These are phyloP conservation scores for Scolecobasidium constrictum DNA, from an alignment of 2,329 filamentous ascomycete genomes.

Conservation along the genomic window DNA sequence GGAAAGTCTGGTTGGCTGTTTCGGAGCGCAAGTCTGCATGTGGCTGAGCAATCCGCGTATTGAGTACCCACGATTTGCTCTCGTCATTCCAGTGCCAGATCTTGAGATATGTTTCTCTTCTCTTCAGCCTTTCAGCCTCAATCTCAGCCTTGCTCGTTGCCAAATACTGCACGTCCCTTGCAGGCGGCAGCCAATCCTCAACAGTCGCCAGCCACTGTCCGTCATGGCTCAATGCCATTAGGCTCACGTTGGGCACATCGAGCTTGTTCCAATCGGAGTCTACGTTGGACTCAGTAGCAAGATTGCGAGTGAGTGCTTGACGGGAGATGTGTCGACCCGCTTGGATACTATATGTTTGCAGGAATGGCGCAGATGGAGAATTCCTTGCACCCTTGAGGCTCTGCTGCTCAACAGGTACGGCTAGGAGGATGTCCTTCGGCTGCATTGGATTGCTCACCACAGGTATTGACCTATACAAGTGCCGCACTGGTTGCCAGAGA, in stretches of 20 bases:
- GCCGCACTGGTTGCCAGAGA: constrained; percentile 12
- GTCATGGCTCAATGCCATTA: constrained; percentile 65
- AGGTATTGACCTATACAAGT: constrained; percentile 20
- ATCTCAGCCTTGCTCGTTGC: constrained; percentile 17
- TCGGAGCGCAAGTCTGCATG: constrained; percentile 47
- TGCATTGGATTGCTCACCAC: constrained; percentile 30
- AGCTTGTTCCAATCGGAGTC: constrained; percentile 62
- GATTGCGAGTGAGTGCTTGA: constrained; percentile 81
- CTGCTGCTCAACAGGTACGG: constrained; percentile 39
- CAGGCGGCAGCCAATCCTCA: constrained; percentile 77
- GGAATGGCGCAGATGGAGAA: constrained; percentile 35
- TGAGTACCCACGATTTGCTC: constrained; percentile 56
- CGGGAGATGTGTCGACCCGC: constrained; percentile 68
- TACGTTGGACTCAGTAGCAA: constrained; percentile 69
- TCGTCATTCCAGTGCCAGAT: constrained; percentile 66
- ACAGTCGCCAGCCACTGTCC: constrained; percentile 85
- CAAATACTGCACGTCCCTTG: constrained; percentile 53
- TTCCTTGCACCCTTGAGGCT: neutral
- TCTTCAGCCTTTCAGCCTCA: constrained; percentile 33
- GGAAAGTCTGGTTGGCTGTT: constrained; percentile 51
- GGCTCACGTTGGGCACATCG: constrained; percentile 65
- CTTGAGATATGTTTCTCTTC: constrained; percentile 72
- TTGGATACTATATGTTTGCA: constrained; percentile 83
- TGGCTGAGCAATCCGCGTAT: constrained; percentile 73
- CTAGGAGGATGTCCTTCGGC: constrained; percentile 32